These are phyloP conservation scores for Mallotus japonicus DNA, from an alignment of 441 rosid species.

Conservation along the genomic window DNA sequence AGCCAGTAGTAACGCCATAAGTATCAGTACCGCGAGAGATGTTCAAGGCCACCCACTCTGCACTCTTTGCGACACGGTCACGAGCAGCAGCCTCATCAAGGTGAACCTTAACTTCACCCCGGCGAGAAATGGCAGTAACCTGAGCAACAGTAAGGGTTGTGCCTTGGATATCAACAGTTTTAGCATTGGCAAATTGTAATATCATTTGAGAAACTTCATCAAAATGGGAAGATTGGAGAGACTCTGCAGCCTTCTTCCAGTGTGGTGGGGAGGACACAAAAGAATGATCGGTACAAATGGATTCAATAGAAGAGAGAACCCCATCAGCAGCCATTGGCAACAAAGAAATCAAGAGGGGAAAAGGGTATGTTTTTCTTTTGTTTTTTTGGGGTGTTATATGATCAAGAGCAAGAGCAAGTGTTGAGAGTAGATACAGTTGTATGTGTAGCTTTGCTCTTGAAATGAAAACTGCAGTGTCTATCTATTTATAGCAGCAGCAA, in stretches of 20 bases:
- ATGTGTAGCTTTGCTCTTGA: neutral
- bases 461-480: neutral
- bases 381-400: neutral
- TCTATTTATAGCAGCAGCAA: conserved; percentile 20
- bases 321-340: conserved; percentile 8
- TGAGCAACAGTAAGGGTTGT: conserved; percentile 42
- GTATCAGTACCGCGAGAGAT: conserved; percentile 38
- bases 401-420: too few relatives aligned
- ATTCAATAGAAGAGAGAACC: neutral
- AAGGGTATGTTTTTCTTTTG: neutral
- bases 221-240: conserved; percentile 31
- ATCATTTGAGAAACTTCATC: conserved; percentile 32
- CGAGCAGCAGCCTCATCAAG: conserved; percentile 34
- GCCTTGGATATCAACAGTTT: conserved; percentile 35
- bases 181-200: conserved; percentile 28
- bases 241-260: conserved; percentile 40
- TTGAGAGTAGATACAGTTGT: neutral
- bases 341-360: neutral
- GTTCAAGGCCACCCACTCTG: conserved; percentile 39
- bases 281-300: neutral
- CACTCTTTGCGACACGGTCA: conserved; percentile 35
- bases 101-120: conserved; percentile 17
- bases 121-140: conserved; percentile 39
- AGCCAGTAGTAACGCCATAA: conserved; percentile 47
- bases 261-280: conserved; percentile 4